Base-by-base conservation (phyloP, 495 filamentous ascomycete species). In the Mycothermus thermophilus region DNA sequence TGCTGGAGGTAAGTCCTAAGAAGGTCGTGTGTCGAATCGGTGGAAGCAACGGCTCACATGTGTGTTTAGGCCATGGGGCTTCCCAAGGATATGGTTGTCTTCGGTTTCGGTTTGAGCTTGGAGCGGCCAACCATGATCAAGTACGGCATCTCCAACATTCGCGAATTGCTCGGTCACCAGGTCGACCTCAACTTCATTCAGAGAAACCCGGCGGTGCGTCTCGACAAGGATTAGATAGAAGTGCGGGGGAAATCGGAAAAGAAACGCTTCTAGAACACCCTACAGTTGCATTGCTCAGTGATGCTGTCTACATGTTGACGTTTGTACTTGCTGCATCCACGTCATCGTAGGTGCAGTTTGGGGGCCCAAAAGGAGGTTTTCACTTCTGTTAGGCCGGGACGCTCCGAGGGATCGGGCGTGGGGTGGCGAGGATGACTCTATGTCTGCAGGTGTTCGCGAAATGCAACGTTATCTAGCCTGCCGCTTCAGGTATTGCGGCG, bases 121-220 rank as follows among this genome's bases (percentile, higher is more conserved):
- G 88, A 95, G 69, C 62, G 90, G 48, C 90, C 90, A 30, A 97
- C 90, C 7, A 97, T 95, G 90, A 97, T 97, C 51, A 90, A 93
- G 52, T 90, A 88, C 49, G 77, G 69, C 32, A 82, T 87, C 71
- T 64, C 60, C 35, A 90, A 90, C 50, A 90, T 90, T 46, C 75
- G 83, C 52, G 83, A 88, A 56, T 63, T 92, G 36, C 62, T 90
- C 26, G 83, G 83, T 5, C 83, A 90, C 60, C 83, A 84, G 55
- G 78, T 88, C 29, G 79, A 90, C 53, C 60, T 90, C 40, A 71
- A 75, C 51, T 80, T 87, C 54, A 75, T 90, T 30, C 75, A 87
- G 58, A 76, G 63, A 40, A 88, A 83, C 54, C 75, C 81, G n/a
- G 83, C 83, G 4, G 74, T 90, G 33, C 71, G 81, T 55, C 59